A percentile compares a stretch with the other conserved stretches of the same genome.
Evolutionary conservation across 169 alveolate species (phyloP).

Genomic region (Plasmodium vivax): DNA sequence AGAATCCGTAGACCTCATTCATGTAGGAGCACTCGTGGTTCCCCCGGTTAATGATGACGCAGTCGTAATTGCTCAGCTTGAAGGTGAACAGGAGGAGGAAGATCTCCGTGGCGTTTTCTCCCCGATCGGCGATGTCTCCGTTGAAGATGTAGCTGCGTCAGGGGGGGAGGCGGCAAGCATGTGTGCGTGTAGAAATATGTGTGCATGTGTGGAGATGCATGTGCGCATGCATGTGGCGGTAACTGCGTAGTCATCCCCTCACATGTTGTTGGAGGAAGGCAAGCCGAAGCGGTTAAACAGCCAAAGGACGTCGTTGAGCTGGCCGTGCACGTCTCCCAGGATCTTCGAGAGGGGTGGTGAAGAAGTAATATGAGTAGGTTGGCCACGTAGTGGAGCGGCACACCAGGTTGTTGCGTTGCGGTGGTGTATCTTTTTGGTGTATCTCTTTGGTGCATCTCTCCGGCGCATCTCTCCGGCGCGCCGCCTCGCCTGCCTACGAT

Average conservation of each 20-base stretch:
- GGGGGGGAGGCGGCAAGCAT: not conserved
- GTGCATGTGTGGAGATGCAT: not conserved
- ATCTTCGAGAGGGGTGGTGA: constrained; percentile 67
- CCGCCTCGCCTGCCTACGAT: constrained; percentile 2
- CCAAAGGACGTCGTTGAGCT: constrained; percentile 92
- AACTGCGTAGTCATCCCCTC: not conserved
- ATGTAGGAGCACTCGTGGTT: constrained; percentile 93
- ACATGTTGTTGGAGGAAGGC: constrained; percentile 89
- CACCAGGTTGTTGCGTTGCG: not conserved
- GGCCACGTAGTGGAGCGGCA: not conserved
- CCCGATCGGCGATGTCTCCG: constrained; percentile 95
- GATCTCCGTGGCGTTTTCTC: constrained; percentile 90
- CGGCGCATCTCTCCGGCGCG: not conserved
- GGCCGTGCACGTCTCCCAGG: constrained; percentile 94
- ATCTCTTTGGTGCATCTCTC: too few relatives aligned
- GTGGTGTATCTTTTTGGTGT: too few relatives aligned
- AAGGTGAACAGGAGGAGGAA: constrained; percentile 89
- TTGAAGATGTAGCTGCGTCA: constrained; percentile 78
- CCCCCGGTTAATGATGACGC: constrained; percentile 92
- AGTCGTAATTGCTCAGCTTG: constrained; percentile 88
- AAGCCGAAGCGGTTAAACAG: constrained; percentile 91
- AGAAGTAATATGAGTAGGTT: not conserved
- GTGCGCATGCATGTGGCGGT: not conserved
- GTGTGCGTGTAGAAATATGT: not conserved
- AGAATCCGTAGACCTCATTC: constrained; percentile 93